These are phyloP conservation scores for Dryas drummondii DNA, from an alignment of 306 rosid species.

Conservation along the genomic window DNA sequence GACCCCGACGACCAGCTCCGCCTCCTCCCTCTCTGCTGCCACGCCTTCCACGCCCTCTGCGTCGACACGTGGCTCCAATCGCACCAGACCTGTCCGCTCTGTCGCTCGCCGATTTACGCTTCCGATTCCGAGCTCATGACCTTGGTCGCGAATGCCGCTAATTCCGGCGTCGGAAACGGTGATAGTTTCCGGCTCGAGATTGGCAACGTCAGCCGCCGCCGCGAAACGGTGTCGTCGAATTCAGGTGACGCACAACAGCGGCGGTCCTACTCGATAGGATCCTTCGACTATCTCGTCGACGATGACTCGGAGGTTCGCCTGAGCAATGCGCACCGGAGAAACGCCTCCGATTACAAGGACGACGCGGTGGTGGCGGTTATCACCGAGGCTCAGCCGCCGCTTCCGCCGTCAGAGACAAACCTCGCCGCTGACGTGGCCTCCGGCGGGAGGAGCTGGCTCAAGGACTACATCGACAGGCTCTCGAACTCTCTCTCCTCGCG, in stretches of 20 bases:
- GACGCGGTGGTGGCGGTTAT: conserved; percentile 1
- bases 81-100: conserved; percentile 70
- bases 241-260: neutral
- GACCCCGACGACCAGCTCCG: conserved; percentile 57
- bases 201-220: conserved; percentile 60
- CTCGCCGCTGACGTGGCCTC: conserved; percentile 58
- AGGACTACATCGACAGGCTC: conserved; percentile 69
- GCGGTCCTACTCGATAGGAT: conserved; percentile 80
- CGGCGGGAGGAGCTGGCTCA: conserved; percentile 67
- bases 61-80: conserved; percentile 73
- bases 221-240: conserved; percentile 18
- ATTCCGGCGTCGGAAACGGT: conserved; percentile 2
- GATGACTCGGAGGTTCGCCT: conserved; percentile 61
- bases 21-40: conserved; percentile 69
- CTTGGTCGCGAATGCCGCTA: conserved; percentile 20
- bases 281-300: conserved; percentile 68
- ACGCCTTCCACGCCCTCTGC: conserved; percentile 67
- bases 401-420: conserved; percentile 24
- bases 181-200: conserved; percentile 63
- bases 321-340: conserved; percentile 49
- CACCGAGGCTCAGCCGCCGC: conserved; percentile 1
- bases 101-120: conserved; percentile 56
- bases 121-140: conserved; percentile 54
- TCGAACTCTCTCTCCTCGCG: conserved; percentile 70
- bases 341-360: conserved; percentile 53